Conservation (phyloP, 1,139 yeast genomes). For the Geotrichum bryndzae region DNA sequence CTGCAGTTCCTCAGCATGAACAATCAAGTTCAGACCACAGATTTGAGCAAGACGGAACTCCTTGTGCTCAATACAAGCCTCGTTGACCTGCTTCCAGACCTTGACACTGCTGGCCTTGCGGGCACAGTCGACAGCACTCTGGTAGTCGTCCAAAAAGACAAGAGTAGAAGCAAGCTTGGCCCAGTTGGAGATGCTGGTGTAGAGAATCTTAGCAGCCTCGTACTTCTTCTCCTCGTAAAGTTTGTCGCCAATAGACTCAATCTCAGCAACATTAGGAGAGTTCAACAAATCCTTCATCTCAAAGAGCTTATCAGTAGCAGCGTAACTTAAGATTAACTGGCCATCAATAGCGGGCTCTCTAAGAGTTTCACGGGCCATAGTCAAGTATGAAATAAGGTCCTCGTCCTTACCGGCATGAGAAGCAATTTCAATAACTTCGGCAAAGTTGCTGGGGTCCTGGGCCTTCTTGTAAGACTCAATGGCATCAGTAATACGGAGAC, state of each 20-base stretch:
- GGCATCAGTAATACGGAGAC: conserved; percentile 87
- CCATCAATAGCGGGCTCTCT: conserved; percentile 94
- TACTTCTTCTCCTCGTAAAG: conserved; percentile 77
- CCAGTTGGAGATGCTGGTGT: conserved; percentile 82
- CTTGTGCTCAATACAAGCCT: conserved; percentile 90
- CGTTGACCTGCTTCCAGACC: conserved; percentile 97
- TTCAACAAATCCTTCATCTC: conserved; percentile 83
- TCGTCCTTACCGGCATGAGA: conserved; percentile 95
- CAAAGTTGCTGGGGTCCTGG: conserved; percentile 83
- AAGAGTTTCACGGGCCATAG: conserved; percentile 89
- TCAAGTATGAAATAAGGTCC: conserved; percentile 78
- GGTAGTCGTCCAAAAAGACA: conserved; percentile 87
- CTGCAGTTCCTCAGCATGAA: conserved; percentile 94
- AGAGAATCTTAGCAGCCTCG: conserved; percentile 88
- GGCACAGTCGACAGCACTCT: conserved; percentile 97
- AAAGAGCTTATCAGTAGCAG: conserved; percentile 63
- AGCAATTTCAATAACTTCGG: conserved; percentile 89
- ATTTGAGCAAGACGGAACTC: conserved; percentile 97
- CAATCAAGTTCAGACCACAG: conserved; percentile 94
- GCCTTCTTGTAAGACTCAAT: conserved; percentile 80
- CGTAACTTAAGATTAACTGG: conserved; percentile 81
- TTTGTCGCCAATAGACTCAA: conserved; percentile 88
- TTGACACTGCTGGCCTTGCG: conserved; percentile 91
- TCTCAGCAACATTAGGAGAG: conserved; percentile 87
- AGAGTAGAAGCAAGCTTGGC: conserved; percentile 92